These are phyloP conservation scores for Mucor indicus DNA, from an alignment of 371 early-diverging fungal genomes.

Conservation along the genomic window DNA sequence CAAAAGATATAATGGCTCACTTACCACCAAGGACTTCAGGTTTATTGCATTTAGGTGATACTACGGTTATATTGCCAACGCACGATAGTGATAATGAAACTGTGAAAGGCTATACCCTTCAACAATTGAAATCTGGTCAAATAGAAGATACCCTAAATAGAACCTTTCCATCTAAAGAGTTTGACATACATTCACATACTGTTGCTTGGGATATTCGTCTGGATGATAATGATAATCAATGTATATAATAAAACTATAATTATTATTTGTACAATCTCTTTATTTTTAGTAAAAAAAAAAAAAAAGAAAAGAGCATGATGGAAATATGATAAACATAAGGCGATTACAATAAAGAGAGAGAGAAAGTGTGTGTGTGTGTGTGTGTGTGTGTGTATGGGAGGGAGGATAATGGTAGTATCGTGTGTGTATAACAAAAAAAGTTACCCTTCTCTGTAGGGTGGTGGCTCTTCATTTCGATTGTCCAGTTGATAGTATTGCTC, in stretches of 20 bases:
- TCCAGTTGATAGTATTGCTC: conserved; percentile 34
- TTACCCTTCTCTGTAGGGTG: conserved; percentile 36
- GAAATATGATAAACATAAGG: not conserved
- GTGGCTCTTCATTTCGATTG: conserved; percentile 31
- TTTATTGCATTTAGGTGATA: conserved; percentile 27
- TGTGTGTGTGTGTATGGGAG: too few relatives aligned
- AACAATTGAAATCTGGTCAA: not conserved
- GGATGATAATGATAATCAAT: not conserved
- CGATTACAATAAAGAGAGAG: not conserved
- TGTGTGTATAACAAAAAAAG: too few relatives aligned
- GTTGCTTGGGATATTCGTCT: conserved; percentile 12
- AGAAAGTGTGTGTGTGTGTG: not conserved
- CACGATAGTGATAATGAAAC: not conserved
- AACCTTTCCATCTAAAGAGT: conserved; percentile 11
- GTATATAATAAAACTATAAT: conserved; percentile 1
- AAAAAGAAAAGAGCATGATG: not conserved
- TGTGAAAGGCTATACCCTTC: conserved; percentile 6
- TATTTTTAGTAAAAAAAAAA: too few relatives aligned
- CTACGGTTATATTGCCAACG: conserved; percentile 16
- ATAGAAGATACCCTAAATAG: conserved; percentile 15
- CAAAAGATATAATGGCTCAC: conserved; percentile 25
- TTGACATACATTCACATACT: not conserved
- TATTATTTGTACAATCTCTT: too few relatives aligned
- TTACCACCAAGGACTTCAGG: conserved; percentile 39
- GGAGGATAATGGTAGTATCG: too few relatives aligned